Base-by-base conservation (phyloP, 2,329 filamentous ascomycete genomes). In the Cytospora paraplurivora region DNA sequence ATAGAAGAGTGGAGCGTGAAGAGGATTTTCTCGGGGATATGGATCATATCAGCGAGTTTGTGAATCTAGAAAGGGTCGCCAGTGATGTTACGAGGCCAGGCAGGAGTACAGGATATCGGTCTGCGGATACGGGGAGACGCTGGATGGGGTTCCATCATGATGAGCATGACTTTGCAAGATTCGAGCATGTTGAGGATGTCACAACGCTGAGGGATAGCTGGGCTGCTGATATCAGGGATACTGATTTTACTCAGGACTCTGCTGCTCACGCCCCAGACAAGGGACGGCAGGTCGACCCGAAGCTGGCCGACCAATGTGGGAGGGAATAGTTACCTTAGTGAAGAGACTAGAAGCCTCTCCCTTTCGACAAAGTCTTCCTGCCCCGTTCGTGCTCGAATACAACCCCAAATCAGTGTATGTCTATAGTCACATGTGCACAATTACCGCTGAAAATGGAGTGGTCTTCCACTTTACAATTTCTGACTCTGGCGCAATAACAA, bases 21-120 rank as follows among this genome's bases (percentile, higher is more conserved):
- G 51, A 61, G 51, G 58, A 55, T 8, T 37, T 52, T n/a, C 34
- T 58, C 19, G 60, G 54, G 6, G 41, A 62, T 7, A 62, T 62
- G 60, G 60, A 62, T 41, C 59, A 61, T 27, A 62, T 62, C 49
- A 62, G 47, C 35, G 60, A 62, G 54, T 62, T 62, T 62, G 60
- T 62, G 6, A 54, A 62, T 35, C 37, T 62, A 13, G 54, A 57
- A 6, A 15, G 54, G 27, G 47, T 62, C 60, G 54, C 35, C 1
- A 37, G 32, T 19, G 60, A 62, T 3, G 35, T 58, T 34, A 58
- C 60, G 3, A 27, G 54, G n/a, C 55, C 55, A 7, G 44, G 34
- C 8, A 35, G 58, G 38, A 61, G 51, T 11, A 55, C 12, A n/a
- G 51, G 49, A n/a, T 55, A 51, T 7, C 50, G 58, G 0, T 37